phyloP scores from a whole-genome alignment of 106 monocot genomes.

The Dendrobium chrysotoxum region DNA sequence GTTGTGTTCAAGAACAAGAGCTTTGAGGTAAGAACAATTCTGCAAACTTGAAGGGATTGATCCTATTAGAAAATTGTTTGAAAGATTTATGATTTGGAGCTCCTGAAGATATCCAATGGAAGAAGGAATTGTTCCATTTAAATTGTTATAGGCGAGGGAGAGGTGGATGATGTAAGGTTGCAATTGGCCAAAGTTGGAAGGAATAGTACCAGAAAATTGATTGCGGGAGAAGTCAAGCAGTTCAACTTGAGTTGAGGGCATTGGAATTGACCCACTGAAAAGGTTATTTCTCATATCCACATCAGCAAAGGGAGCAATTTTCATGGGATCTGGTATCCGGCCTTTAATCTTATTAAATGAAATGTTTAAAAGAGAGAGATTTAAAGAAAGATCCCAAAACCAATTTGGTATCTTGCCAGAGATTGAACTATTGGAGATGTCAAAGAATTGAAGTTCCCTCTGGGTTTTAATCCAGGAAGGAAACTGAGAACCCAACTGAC shows the following conservation, averaged over 20 bases:
- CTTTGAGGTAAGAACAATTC: slow-evolving; percentile 5
- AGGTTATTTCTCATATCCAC: neutral
- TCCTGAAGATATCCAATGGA: slow-evolving; percentile 27
- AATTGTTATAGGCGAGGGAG: slow-evolving; percentile 28
- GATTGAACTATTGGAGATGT: slow-evolving; percentile 25
- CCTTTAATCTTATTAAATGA: slow-evolving; percentile 35
- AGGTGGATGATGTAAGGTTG: slow-evolving; percentile 21
- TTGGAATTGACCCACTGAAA: slow-evolving; percentile 7
- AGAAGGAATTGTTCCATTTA: slow-evolving; percentile 9
- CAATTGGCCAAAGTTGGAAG: neutral
- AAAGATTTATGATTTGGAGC: slow-evolving; percentile 24
- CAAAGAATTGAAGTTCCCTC: slow-evolving; percentile 1
- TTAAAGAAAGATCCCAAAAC: neutral
- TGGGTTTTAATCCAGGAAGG: neutral
- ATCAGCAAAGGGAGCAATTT: neutral
- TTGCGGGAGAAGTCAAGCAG: neutral
- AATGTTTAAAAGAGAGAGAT: neutral
- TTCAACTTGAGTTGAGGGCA: neutral
- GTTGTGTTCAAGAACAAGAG: slow-evolving; percentile 12
- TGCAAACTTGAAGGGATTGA: slow-evolving; percentile 2
- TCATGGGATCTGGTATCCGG: slow-evolving; percentile 9
- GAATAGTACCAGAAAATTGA: neutral
- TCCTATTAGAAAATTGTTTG: neutral
- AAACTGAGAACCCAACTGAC: neutral
- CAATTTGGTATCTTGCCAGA: slow-evolving; percentile 15